Evolutionary conservation across 2,329 filamentous ascomycete species (phyloP), one percentile per base, ranked within the genome.

Genomic region (Dichotomopilus funicola): DNA sequence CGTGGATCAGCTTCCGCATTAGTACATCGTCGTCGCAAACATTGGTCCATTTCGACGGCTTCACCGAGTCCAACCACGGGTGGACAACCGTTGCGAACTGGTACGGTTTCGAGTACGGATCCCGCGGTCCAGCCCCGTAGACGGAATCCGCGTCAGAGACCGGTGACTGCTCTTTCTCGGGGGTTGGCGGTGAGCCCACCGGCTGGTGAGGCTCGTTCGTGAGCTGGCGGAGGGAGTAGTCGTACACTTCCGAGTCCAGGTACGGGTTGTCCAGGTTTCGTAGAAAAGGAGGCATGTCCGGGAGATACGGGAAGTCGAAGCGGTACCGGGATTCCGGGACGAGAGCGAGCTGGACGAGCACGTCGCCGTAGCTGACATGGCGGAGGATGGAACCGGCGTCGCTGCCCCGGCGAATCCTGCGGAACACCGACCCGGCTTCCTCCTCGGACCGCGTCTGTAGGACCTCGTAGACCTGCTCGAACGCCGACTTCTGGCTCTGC

Each of bases 1-100:
- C 82, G 69, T 92, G 87, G 71, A 91, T 78, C 40, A 92, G 68
- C 61, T 67, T 66, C 34, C 67, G 63, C 64, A 74, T 68, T 6
- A 75, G 62, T 0, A 13, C 52, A 41, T 75, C 66, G 34, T 75
- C 67, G 5, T 59, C 52, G 41, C 66, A 68, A 3, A 74, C 67
- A 0, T 54, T 52, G 0, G 73, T 75, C 73, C 73, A 75, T 6
- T 56, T 41, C 0, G 72, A 72, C 1, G 67, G 59, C 10, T 59
- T 66, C 1, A 66, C 62, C 4, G 63, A 61, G 0, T 62, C 58
- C 3, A 75, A 62, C 1, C 57, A 60, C 2, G 70, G 67, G 1
- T 75, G 69, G 3, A 70, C 53, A 0, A 75, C 55, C 0, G 61
- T 58, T 5, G 69, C 70, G 2, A 70, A 67, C 36, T 70, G 69